phyloP scores from a whole-genome alignment of 108 stramenopile genomes.

The Conticribra guillardii region DNA sequence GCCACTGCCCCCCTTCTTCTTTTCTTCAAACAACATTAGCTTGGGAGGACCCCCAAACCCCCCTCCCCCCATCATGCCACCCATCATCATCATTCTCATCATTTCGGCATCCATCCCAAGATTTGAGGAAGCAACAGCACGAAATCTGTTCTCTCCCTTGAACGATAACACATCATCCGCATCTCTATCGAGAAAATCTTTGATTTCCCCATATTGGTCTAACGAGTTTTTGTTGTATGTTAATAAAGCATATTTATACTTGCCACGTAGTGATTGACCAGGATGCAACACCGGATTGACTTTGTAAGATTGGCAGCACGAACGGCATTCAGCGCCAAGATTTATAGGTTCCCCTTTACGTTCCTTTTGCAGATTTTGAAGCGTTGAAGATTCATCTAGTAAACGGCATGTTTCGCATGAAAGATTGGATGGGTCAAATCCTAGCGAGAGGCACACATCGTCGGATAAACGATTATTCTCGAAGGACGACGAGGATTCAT shows the following conservation, averaged over 20 bases:
- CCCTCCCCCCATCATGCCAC: constrained; percentile 38
- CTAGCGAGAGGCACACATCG: constrained; percentile 32
- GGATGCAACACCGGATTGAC: constrained; percentile 46
- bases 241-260: constrained; percentile 38
- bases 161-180: constrained; percentile 43
- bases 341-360: constrained; percentile 23
- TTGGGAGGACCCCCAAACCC: constrained; percentile 37
- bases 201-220: constrained; percentile 41
- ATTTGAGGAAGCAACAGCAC: constrained; percentile 16
- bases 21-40: constrained; percentile 44
- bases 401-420: constrained; percentile 50
- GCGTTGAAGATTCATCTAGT: constrained; percentile 33
- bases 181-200: constrained; percentile 56
- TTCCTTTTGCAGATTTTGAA: constrained; percentile 25
- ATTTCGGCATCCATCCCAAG: constrained; percentile 9
- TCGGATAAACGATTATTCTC: constrained; percentile 16
- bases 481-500: not conserved
- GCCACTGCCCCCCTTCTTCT: constrained; percentile 42
- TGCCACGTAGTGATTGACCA: constrained; percentile 32
- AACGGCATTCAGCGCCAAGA: constrained; percentile 34
- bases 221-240: constrained; percentile 29
- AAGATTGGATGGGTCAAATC: constrained; percentile 44
- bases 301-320: constrained; percentile 41
- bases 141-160: constrained; percentile 49
- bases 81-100: constrained; percentile 40